Base-by-base conservation (phyloP, 2,329 filamentous ascomycete species). In the Alternaria sp. region DNA sequence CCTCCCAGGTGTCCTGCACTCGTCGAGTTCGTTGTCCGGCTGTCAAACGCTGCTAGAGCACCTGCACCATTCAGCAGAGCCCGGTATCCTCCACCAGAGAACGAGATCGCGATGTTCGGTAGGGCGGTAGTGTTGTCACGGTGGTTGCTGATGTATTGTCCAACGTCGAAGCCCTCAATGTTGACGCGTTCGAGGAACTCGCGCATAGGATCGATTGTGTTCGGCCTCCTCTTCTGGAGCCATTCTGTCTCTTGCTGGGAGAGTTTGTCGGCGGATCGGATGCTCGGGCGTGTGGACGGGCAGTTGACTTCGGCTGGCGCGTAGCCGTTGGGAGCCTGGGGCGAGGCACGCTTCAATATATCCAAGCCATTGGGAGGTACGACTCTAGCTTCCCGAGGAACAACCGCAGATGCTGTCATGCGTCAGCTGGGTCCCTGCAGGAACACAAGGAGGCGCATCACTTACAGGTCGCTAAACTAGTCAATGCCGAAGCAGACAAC, bases 51-150 rank as follows among this genome's bases (percentile, higher is more conserved):
- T 28, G 91, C 87, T 15, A 97, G 72, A 46, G 90, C 90, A 64
- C 93, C 93, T 15, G 90, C 93, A 40, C 92, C 93, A 74, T 91
- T 95, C 83, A 94, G 84, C 82, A 96, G 84, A n/a, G 93, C 93
- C 60, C 93, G 86, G 77, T 96, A 97, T 36, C 93, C 93, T 76
- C 93, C 93, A 12, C 93, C 93, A 0, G 92, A 96, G 47, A 91
- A 83, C 11, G 93, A 92, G 66, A 97, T 87, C 15, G 85, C 93
- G 65, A 97, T 89, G 69, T 90, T 91, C 0, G 90, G 89, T 25
- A 90, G 72, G 1, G 84, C 82, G 15, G 85, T 84, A 1, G 82
- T 82, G 77, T 91, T 90, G 64, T 82, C 81, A 26, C 81, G 80
- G 63, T 88, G 78, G 2, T 81, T 81, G 57, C 89, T 85, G 71